Percentiles rank a stretch among this genome's conserved stretches.
These are phyloP conservation scores for Thielaviopsis cerberus DNA, from an alignment of 2,329 filamentous ascomycete genomes.

Conservation along the genomic window DNA sequence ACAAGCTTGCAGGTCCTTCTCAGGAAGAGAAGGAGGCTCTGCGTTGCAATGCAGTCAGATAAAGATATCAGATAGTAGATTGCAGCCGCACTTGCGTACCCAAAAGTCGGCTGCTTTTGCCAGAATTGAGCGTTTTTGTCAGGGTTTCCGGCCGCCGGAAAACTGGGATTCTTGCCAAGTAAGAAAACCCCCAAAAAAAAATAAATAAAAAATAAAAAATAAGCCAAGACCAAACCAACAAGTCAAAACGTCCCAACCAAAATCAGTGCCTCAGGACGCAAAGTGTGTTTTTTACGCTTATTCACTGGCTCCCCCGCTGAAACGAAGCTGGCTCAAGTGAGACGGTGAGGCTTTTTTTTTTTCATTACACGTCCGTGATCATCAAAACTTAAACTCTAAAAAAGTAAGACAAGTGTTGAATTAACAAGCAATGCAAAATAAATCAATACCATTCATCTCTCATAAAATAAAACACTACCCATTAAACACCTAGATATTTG, in stretches of 20 bases:
- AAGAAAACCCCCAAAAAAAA: too few species aligned
- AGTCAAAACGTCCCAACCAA: not conserved
- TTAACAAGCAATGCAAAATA: too few species aligned
- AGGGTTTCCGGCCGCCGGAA: not conserved
- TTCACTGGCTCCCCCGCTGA: too few species aligned
- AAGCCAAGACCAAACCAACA: not conserved
- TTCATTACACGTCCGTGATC: too few species aligned
- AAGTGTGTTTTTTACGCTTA: not conserved
- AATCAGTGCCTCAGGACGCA: constrained; percentile 2
- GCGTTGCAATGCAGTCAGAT: not conserved
- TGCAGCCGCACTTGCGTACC: not conserved
- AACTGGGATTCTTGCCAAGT: not conserved
- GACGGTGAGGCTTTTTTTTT: too few species aligned
- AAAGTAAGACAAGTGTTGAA: too few species aligned
- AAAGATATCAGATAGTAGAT: constrained; percentile 1
- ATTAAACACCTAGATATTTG: too few species aligned
- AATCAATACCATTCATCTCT: too few species aligned
- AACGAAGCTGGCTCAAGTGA: too few species aligned
- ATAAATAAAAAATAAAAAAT: too few species aligned
- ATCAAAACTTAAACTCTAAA: too few species aligned
- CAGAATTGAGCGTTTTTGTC: not conserved
- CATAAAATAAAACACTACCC: too few species aligned
- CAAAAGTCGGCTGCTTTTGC: not conserved
- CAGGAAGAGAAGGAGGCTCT: not conserved
- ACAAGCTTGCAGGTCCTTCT: not conserved